Evolutionary conservation across 257 asterid genomes (phyloP).

Genomic region (Verbascum thapsus): DNA sequence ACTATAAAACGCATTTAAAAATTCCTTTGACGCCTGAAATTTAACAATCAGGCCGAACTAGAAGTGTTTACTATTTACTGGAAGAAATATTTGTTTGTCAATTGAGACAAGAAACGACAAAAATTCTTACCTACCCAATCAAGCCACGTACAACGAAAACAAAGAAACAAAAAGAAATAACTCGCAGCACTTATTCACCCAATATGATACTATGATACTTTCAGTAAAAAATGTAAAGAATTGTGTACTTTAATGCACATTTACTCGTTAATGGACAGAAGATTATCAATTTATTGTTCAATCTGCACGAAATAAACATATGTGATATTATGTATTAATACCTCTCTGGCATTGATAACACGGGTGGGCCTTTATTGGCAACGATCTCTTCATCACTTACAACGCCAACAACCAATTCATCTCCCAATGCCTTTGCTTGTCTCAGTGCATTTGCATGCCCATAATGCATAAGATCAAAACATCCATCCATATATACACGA

Average conservation of each 20-base stretch:
- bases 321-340: constrained; percentile 24
- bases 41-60: too few relatives aligned
- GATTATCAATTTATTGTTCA: not conserved
- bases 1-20: too few relatives aligned
- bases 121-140: too few relatives aligned
- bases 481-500: constrained; percentile 97
- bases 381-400: constrained; percentile 93
- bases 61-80: too few relatives aligned
- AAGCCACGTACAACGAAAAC: not conserved
- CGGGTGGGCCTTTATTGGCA: constrained; percentile 89
- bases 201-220: not conserved
- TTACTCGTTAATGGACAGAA: not conserved
- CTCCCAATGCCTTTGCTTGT: constrained; percentile 91
- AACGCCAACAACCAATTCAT: constrained; percentile 89
- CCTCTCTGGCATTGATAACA: constrained; percentile 92
- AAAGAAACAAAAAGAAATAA: not conserved
- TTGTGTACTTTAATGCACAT: not conserved
- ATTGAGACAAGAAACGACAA: not conserved
- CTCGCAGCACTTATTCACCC: not conserved
- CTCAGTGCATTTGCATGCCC: constrained; percentile 98
- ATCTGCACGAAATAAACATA: not conserved
- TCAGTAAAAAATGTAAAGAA: not conserved
- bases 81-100: too few relatives aligned
- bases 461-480: constrained; percentile 96
- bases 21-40: too few relatives aligned